Percentiles rank a stretch among this genome's conserved stretches.
Conservation (phyloP, 108 stramenopile genomes). For the Nannochloropsis gaditana region DNA sequence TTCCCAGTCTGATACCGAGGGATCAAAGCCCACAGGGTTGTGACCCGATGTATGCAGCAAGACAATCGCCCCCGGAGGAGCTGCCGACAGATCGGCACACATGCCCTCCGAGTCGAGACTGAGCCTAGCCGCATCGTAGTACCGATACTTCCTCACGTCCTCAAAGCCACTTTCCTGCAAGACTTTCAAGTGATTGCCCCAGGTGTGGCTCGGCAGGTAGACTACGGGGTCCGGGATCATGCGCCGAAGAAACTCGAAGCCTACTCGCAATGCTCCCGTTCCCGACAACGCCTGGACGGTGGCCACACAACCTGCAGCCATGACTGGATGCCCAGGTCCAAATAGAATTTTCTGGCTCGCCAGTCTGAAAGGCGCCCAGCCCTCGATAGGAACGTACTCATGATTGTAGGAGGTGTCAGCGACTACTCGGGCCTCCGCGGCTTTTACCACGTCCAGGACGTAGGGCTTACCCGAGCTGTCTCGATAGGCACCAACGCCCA, state of each 20-base stretch:
- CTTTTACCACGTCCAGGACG: conserved; percentile 35
- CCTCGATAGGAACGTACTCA: conserved; percentile 57
- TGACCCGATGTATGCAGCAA: conserved; percentile 58
- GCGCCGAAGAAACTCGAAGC: conserved; percentile 39
- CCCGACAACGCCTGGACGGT: conserved; percentile 55
- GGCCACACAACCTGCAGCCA: conserved; percentile 34
- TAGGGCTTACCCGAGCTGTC: conserved; percentile 46
- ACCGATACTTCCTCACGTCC: conserved; percentile 38
- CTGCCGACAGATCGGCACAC: conserved; percentile 37
- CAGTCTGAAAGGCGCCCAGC: conserved; percentile 32
- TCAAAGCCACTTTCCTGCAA: conserved; percentile 18
- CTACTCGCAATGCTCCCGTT: conserved; percentile 52
- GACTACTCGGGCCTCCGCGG: conserved; percentile 36
- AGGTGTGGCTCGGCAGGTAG: conserved; percentile 49
- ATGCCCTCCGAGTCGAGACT: conserved; percentile 42
- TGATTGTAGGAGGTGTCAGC: conserved; percentile 31
- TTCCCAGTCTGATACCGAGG: conserved; percentile 49
- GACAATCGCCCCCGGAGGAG: conserved; percentile 38
- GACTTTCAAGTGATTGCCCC: conserved; percentile 54
- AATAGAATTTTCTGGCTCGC: conserved; percentile 41
- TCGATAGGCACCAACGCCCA: conserved; percentile 55
- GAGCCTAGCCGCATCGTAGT: conserved; percentile 38
- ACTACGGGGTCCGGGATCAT: not conserved
- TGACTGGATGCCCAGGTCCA: conserved; percentile 25
- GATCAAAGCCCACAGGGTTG: conserved; percentile 60